Percentiles rank a stretch among this genome's conserved stretches.
phyloP scores from a whole-genome alignment of 345 rosid species.

The Toxicodendron radicans region DNA sequence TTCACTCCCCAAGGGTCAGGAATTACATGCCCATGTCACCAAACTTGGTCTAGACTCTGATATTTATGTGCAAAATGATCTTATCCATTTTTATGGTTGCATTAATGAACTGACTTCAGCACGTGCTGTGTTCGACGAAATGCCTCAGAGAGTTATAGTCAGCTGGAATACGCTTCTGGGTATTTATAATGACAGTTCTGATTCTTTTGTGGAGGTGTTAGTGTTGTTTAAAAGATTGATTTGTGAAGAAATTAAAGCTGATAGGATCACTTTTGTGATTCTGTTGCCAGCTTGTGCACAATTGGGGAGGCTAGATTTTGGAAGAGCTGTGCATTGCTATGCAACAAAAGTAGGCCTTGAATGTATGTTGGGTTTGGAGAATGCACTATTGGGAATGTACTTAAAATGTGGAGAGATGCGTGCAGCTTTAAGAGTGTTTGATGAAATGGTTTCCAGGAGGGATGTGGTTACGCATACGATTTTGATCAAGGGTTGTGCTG shows the following conservation, averaged over 20 bases:
- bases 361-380: slow-evolving; percentile 17
- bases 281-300: slow-evolving; percentile 25
- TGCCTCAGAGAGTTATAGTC: slow-evolving; percentile 21
- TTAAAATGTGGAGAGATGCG: slow-evolving; percentile 19
- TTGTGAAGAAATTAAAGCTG: slow-evolving; percentile 10
- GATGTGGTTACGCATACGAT: slow-evolving; percentile 24
- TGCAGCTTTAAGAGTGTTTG: slow-evolving; percentile 17
- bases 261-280: slow-evolving; percentile 23
- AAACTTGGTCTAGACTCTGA: slow-evolving; percentile 19
- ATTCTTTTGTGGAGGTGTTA: slow-evolving; percentile 6
- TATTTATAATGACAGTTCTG: background rate
- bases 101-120: background rate
- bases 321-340: slow-evolving; percentile 22
- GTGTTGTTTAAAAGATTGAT: slow-evolving; percentile 19
- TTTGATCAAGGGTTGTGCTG: slow-evolving; percentile 32
- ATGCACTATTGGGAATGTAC: slow-evolving; percentile 28
- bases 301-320: slow-evolving; percentile 16
- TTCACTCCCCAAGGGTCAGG: slow-evolving; percentile 12
- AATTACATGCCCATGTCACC: slow-evolving; percentile 22
- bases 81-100: slow-evolving; percentile 18
- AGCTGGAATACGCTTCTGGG: slow-evolving; percentile 33
- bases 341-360: slow-evolving; percentile 27
- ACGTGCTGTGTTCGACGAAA: slow-evolving; percentile 15
- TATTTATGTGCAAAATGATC: slow-evolving; percentile 23
- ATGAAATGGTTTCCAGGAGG: slow-evolving; percentile 20